Conservation (phyloP, 2,329 filamentous ascomycete genomes). For the Colletotrichum orchidophilum region DNA sequence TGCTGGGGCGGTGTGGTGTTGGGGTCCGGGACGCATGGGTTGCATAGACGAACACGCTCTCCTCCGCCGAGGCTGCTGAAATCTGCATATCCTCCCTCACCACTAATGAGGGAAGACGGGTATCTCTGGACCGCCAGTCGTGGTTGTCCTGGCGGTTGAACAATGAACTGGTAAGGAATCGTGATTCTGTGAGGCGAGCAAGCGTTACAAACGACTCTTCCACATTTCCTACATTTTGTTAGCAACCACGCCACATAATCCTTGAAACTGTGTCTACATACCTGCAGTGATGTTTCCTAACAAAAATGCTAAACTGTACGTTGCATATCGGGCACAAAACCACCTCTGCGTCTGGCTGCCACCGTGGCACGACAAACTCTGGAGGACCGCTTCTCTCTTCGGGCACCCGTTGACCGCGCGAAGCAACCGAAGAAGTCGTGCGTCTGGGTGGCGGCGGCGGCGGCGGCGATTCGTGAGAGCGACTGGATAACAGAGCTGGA, state of each 20-base stretch:
- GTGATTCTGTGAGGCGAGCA: constrained; percentile 96
- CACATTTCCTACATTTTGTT: constrained; percentile 75
- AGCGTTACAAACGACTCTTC: constrained; percentile 86
- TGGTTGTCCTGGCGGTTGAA: constrained; percentile 71
- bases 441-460: constrained; percentile 25
- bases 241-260: not conserved
- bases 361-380: constrained; percentile 73
- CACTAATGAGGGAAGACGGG: constrained; percentile 50
- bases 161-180: constrained; percentile 92
- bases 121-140: constrained; percentile 46
- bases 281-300: constrained; percentile 93
- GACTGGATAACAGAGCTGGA: constrained; percentile 9
- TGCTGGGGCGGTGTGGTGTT: constrained; percentile 65
- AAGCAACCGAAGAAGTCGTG: constrained; percentile 8
- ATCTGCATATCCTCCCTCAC: constrained; percentile 53
- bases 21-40: constrained; percentile 70
- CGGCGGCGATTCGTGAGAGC: constrained; percentile 14
- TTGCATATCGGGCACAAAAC: constrained; percentile 86
- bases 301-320: constrained; percentile 82
- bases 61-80: constrained; percentile 60
- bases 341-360: constrained; percentile 90
- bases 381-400: constrained; percentile 31
- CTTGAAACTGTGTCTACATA: constrained; percentile 49
- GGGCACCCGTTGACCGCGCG: constrained; percentile 11
- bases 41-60: constrained; percentile 68